Evolutionary conservation across 2,329 filamentous ascomycete genomes (phyloP).

Genomic region (Cladophialophora psammophila): DNA sequence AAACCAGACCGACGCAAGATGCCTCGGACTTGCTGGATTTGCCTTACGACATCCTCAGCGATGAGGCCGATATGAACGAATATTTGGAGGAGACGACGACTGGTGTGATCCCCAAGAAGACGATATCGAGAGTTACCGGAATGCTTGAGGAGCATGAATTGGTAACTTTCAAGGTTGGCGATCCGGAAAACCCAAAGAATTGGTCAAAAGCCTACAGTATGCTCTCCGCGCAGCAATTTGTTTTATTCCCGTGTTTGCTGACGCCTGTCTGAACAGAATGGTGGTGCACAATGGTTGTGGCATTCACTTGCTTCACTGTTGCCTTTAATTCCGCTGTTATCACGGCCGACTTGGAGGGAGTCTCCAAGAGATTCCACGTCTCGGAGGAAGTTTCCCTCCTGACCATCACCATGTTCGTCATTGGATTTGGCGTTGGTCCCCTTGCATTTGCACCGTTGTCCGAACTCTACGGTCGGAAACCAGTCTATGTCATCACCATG

Average conservation of each 20-base stretch:
- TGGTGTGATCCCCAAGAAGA: constrained; percentile 67
- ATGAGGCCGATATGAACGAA: constrained; percentile 69
- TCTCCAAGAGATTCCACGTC: constrained; percentile 69
- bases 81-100: constrained; percentile 68
- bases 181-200: constrained; percentile 84
- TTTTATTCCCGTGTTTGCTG: background rate
- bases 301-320: constrained; percentile 76
- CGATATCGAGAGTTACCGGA: constrained; percentile 63
- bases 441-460: constrained; percentile 81
- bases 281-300: constrained; percentile 79
- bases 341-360: constrained; percentile 75
- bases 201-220: constrained; percentile 79
- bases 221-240: constrained; percentile 50
- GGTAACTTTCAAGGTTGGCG: constrained; percentile 74
- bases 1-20: constrained; percentile 39
- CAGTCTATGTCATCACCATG: constrained; percentile 75
- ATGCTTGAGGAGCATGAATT: constrained; percentile 65
- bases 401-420: constrained; percentile 76
- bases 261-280: constrained; percentile 23
- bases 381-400: constrained; percentile 76
- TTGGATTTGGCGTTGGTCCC: constrained; percentile 82
- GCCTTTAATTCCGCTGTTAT: constrained; percentile 76
- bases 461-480: constrained; percentile 74
- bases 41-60: constrained; percentile 69
- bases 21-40: constrained; percentile 61